phyloP scores from a whole-genome alignment of 805 yeast genomes.

The Saccharomycopsis sp. region DNA sequence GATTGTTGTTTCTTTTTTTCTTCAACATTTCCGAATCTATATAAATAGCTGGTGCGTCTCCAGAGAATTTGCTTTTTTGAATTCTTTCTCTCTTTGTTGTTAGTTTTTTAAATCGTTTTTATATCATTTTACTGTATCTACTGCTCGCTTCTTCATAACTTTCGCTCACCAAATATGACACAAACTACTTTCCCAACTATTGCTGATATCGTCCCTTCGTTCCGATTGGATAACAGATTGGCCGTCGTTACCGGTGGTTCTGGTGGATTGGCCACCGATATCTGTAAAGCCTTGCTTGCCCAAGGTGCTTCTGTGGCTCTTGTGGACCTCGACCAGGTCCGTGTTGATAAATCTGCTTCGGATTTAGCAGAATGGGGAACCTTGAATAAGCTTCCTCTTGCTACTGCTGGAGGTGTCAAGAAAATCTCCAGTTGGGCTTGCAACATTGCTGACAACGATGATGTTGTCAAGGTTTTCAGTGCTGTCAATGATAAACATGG shows the following conservation, averaged over 20 bases:
- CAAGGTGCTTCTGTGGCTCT: slow-evolving; percentile 76
- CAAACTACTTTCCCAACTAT: slow-evolving; percentile 16
- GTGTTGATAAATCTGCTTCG: slow-evolving; percentile 44
- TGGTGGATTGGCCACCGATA: slow-evolving; percentile 65
- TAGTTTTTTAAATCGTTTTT: background rate
- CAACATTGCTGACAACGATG: slow-evolving; percentile 58
- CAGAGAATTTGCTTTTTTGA: background rate
- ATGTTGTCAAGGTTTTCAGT: slow-evolving; percentile 49
- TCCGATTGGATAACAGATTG: slow-evolving; percentile 62
- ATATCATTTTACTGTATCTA: background rate
- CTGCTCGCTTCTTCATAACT: background rate
- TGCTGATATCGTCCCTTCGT: slow-evolving; percentile 50
- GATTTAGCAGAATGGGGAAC: slow-evolving; percentile 45
- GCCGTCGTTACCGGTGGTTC: slow-evolving; percentile 79
- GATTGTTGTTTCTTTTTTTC: background rate
- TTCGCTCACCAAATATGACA: slow-evolving; percentile 10
- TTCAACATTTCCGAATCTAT: background rate
- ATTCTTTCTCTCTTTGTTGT: background rate
- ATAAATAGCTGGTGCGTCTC: background rate
- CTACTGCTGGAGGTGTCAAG: slow-evolving; percentile 27
- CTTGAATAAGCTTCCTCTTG: slow-evolving; percentile 27
- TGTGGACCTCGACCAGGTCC: slow-evolving; percentile 59
- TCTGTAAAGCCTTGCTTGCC: slow-evolving; percentile 60
- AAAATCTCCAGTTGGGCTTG: slow-evolving; percentile 60
- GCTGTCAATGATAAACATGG: slow-evolving; percentile 53